Evolutionary conservation across 164 flowering plant species (phyloP).

Genomic region (Vitis rupestris): DNA sequence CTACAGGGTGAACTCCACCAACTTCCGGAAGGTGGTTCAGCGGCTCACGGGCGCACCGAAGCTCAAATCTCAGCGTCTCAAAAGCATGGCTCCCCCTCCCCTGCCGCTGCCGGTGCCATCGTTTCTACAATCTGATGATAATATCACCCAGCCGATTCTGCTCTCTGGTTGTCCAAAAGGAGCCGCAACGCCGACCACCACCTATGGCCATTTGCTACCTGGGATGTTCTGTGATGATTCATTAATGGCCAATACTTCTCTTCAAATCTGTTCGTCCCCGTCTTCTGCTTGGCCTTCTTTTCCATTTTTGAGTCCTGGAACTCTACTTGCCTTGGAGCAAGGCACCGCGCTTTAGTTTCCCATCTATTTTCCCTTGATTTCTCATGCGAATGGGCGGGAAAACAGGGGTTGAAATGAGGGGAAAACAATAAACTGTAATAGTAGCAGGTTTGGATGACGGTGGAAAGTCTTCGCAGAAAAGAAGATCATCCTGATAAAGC

Average conservation of each 20-base stretch:
- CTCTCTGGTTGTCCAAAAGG: too few species aligned
- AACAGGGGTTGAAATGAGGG: too few species aligned
- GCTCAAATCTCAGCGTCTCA: constrained; percentile 13
- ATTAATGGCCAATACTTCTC: constrained; percentile 2
- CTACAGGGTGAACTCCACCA: constrained; percentile 30
- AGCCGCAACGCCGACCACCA: too few species aligned
- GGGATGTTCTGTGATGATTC: constrained; percentile 7
- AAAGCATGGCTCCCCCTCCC: constrained; percentile 24
- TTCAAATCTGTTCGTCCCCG: constrained; percentile 19
- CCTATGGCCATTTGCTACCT: too few species aligned
- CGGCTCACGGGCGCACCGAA: constrained; percentile 30
- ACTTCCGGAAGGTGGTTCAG: constrained; percentile 38
- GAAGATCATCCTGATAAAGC: too few species aligned
- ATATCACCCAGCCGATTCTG: too few species aligned
- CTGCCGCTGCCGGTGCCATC: not conserved
- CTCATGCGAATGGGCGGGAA: too few species aligned
- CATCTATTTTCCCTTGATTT: not conserved
- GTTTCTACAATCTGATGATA: too few species aligned
- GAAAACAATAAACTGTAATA: too few species aligned
- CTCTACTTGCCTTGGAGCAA: constrained; percentile 18
- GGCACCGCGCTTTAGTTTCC: constrained; percentile 15
- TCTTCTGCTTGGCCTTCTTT: constrained; percentile 22
- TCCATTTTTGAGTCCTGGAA: constrained; percentile 30
- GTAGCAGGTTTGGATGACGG: too few species aligned
- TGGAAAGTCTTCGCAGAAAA: too few species aligned